A percentile compares a stretch with the other conserved stretches of the same genome.
phyloP scores from a whole-genome alignment of 2,329 filamentous ascomycete species.

The Aspergillus ochraceoroseus region DNA sequence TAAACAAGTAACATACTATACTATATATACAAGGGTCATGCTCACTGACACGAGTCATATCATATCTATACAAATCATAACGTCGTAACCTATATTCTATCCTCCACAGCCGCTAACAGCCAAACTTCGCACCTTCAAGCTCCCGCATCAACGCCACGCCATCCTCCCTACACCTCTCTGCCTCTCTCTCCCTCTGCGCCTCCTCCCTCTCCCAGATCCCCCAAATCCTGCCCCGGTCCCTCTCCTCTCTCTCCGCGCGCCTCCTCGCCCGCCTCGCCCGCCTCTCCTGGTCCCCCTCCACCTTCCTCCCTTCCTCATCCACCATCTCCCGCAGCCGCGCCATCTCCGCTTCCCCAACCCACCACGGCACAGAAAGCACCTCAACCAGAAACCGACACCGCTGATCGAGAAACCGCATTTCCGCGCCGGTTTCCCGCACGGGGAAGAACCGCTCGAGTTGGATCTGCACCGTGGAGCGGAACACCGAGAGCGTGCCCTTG shows the following conservation, averaged over 20 bases:
- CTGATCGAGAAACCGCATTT: constrained; percentile 52
- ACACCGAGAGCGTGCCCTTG: constrained; percentile 54
- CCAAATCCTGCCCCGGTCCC: constrained; percentile 36
- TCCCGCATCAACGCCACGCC: constrained; percentile 27
- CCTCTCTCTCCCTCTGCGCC: constrained; percentile 35
- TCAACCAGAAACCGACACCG: constrained; percentile 47
- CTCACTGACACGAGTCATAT: background rate
- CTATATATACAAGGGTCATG: too few species aligned
- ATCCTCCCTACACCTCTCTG: constrained; percentile 28
- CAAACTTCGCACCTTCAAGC: constrained; percentile 13
- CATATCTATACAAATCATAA: constrained; percentile 1
- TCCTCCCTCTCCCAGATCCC: constrained; percentile 41
- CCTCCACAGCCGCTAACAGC: too few species aligned
- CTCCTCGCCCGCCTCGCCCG: constrained; percentile 28
- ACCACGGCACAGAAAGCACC: constrained; percentile 53
- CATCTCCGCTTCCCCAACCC: constrained; percentile 44
- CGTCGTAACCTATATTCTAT: background rate
- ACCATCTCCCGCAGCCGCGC: constrained; percentile 41
- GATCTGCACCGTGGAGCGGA: constrained; percentile 50
- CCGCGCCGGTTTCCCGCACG: constrained; percentile 51
- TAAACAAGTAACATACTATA: too few species aligned
- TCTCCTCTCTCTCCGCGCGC: constrained; percentile 31
- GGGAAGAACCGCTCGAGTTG: constrained; percentile 50
- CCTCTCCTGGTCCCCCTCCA: constrained; percentile 35
- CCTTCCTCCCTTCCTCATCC: constrained; percentile 38